Conservation (phyloP, 2,329 filamentous ascomycete genomes). For the Pyrenophora teres region DNA sequence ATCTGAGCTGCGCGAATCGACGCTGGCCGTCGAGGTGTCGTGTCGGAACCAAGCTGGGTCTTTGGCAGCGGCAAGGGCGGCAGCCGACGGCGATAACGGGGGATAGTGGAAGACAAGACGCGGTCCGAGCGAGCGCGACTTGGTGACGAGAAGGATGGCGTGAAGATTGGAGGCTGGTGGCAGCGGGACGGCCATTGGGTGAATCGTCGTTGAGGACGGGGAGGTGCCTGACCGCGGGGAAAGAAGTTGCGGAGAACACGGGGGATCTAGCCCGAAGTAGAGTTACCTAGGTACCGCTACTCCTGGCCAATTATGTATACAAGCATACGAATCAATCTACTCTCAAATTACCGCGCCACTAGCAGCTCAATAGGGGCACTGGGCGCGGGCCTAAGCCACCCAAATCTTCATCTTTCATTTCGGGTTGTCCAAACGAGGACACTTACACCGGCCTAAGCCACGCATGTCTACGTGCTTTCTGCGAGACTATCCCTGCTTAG, state of each 20-base stretch:
- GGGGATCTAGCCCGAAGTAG: slow-evolving; percentile 24
- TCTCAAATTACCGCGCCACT: too few species aligned
- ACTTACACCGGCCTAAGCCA: neutral
- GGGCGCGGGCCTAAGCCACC: too few species aligned
- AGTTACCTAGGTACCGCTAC: too few species aligned
- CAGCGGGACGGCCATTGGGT: slow-evolving; percentile 37
- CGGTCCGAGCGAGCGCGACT: slow-evolving; percentile 46
- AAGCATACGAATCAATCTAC: too few species aligned
- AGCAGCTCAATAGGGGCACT: too few species aligned
- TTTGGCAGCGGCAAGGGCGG: slow-evolving; percentile 40
- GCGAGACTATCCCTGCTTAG: too few species aligned
- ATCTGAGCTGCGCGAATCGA: slow-evolving; percentile 39
- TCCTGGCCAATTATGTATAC: too few species aligned
- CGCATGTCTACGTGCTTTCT: too few species aligned
- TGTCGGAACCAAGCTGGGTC: slow-evolving; percentile 46
- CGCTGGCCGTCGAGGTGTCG: slow-evolving; percentile 43
- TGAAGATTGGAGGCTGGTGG: slow-evolving; percentile 47
- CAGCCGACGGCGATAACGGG: slow-evolving; percentile 44
- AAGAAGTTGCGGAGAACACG: slow-evolving; percentile 14
- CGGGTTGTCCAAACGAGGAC: neutral
- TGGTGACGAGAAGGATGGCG: slow-evolving; percentile 48
- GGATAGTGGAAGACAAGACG: slow-evolving; percentile 52
- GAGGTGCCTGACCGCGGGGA: slow-evolving; percentile 9
- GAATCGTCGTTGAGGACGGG: neutral
- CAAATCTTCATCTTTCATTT: too few species aligned